Evolutionary conservation across 108 stramenopile species (phyloP), one percentile per base, ranked within the genome.

Genomic region (Skeletonema menzelii): DNA sequence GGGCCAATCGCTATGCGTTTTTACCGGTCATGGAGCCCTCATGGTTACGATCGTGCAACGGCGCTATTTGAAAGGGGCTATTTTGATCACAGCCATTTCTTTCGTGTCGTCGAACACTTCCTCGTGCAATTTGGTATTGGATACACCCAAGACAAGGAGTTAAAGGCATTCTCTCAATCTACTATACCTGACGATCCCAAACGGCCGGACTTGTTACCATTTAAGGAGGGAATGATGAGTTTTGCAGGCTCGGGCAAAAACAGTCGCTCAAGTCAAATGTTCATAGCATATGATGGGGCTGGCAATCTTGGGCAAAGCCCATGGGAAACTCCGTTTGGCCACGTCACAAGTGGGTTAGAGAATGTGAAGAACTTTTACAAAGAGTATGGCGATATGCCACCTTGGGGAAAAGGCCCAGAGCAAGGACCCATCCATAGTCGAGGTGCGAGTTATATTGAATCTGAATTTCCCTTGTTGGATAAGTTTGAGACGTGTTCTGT

Each of bases 71-170:
- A 92, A 61, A 74, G 84, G 2, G 76, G 88, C 2, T 97, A 88
- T 58, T 97, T 85, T 77, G 94, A 95, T 57, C 64, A 82, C 8
- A 76, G 77, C 17, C 91, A 95, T 61, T 91, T 97, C 69, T 97
- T 90, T 57, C 91, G 91, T 15, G 86, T 86, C 4, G 94, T 94
- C 0, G 86, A 83, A 6, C 86, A 91, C 14, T 97, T 95, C 56
- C 67, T 96, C 44, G 93, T 94, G 4, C 97, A 97, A 69, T 97
- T 97, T 71, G 97, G 97, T 0, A 94, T 97, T 56, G 63, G 72
- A 6, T 93, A 92, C 76, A 80, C 82, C 14, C 46, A 65, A 19
- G 82, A 89, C 53, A 22, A 58, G 20, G 77, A 80, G 35, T 57
- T 94, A 56, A 84, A 82, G 71, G 15, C 65, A 13, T 56, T 78